phyloP scores from a whole-genome alignment of 2,329 filamentous ascomycete genomes.

The Neophaeococcomyces aloes region DNA sequence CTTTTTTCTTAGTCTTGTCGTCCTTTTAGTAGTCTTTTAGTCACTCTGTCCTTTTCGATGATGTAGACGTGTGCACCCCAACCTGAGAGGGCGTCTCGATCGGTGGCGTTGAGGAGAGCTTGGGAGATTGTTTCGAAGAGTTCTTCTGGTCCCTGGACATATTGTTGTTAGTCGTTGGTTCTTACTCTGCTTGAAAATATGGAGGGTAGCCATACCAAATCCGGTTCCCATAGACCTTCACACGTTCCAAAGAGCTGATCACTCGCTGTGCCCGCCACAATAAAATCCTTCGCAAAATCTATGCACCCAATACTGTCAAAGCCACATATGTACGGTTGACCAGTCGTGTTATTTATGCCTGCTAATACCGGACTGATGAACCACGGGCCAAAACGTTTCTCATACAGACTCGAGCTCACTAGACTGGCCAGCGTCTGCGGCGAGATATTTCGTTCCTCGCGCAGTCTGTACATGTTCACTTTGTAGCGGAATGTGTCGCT shows the following conservation, averaged over 20 bases:
- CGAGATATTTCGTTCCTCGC: slow-evolving; percentile 93
- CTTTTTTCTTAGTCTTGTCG: slow-evolving; percentile 64
- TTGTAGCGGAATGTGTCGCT: slow-evolving; percentile 98
- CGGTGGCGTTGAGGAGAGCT: slow-evolving; percentile 85
- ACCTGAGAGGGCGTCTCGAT: slow-evolving; percentile 90
- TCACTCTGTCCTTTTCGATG: slow-evolving; percentile 99
- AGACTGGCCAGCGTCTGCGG: slow-evolving; percentile 95
- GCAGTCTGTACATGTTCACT: slow-evolving; percentile 98
- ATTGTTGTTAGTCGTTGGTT: slow-evolving; percentile 8
- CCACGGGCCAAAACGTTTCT: slow-evolving; percentile 90
- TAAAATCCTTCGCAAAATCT: slow-evolving; percentile 99
- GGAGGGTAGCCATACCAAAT: slow-evolving; percentile 57
- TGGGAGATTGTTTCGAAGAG: slow-evolving; percentile 98
- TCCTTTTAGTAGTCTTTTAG: slow-evolving; percentile 95
- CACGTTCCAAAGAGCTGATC: slow-evolving; percentile 99
- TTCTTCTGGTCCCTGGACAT: slow-evolving; percentile 68
- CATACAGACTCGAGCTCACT: slow-evolving; percentile 81
- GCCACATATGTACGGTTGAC: slow-evolving; percentile 94
- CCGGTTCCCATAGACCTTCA: slow-evolving; percentile 93
- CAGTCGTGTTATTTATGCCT: slow-evolving; percentile 86
- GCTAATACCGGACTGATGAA: slow-evolving; percentile 93
- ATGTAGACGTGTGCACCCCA: slow-evolving; percentile 99
- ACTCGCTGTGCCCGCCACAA: slow-evolving; percentile 88
- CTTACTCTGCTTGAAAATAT: slow-evolving; percentile 1
- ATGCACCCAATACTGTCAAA: slow-evolving; percentile 99